Evolutionary conservation across 768 basidiomycete genomes (phyloP).

Genomic region (Rhodosporidiobolus sp.): DNA sequence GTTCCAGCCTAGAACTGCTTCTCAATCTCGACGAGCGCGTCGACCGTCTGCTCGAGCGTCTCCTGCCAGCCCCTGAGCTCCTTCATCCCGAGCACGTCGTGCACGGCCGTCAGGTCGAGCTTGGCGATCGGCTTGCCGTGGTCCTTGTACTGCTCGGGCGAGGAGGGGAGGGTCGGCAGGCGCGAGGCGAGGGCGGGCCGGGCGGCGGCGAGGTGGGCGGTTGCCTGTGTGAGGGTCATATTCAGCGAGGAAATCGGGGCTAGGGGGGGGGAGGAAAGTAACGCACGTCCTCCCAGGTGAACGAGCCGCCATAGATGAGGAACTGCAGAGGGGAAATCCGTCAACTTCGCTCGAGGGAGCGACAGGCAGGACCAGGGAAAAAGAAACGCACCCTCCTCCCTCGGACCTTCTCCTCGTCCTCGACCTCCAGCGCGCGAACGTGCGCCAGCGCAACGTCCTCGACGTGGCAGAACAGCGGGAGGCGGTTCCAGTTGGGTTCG

Average conservation of each 20-base stretch:
- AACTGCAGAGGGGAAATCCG: neutral
- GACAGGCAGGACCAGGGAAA: neutral
- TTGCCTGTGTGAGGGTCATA: neutral
- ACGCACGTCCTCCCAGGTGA: constrained; percentile 43
- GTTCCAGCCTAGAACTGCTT: constrained; percentile 17
- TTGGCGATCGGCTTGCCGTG: constrained; percentile 21
- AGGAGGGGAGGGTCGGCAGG: constrained; percentile 26
- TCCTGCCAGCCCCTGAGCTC: constrained; percentile 35
- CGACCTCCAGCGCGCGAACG: constrained; percentile 22
- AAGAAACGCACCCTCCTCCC: constrained; percentile 22
- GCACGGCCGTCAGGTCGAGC: constrained; percentile 37
- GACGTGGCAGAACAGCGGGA: constrained; percentile 40
- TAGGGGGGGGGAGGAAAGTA: neutral
- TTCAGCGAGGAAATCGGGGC: neutral
- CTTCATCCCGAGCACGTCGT: constrained; percentile 24
- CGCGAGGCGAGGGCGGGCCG: constrained; percentile 29
- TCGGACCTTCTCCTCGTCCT: constrained; percentile 21
- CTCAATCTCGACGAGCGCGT: constrained; percentile 38
- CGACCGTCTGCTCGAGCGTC: constrained; percentile 34
- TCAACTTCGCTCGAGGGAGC: neutral
- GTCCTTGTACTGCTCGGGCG: constrained; percentile 13
- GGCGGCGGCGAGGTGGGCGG: neutral
- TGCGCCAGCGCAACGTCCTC: constrained; percentile 41
- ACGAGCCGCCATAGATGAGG: constrained; percentile 38
- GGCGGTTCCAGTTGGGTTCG: constrained; percentile 30